phyloP scores from a whole-genome alignment of 345 rosid species.

The Bruguiera sexangula region DNA sequence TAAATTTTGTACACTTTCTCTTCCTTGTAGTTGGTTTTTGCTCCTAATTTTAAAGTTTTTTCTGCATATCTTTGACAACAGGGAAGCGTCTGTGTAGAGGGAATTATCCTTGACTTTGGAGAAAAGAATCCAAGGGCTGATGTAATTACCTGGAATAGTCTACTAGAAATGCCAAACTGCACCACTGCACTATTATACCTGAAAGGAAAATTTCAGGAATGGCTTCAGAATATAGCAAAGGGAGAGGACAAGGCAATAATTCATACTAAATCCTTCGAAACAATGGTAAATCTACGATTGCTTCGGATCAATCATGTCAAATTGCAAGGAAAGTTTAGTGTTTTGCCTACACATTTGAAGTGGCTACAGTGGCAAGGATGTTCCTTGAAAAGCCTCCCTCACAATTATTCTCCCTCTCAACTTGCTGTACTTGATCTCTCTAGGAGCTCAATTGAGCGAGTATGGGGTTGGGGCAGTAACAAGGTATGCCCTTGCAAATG shows the following conservation, averaged over 20 bases:
- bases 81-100: conserved; percentile 46
- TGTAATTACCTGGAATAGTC: conserved; percentile 2
- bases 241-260: conserved; percentile 27
- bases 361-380: conserved; percentile 78
- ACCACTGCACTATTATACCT: conserved; percentile 16
- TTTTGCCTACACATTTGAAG: conserved; percentile 47
- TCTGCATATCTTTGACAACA: conserved; percentile 15
- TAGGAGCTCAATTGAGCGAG: conserved; percentile 38
- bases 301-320: conserved; percentile 57
- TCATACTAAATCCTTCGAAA: conserved; percentile 31
- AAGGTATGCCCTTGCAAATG: conserved; percentile 26
- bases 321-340: conserved; percentile 47
- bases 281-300: conserved; percentile 53
- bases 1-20: neutral
- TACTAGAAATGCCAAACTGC: conserved; percentile 4
- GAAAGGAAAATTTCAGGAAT: conserved; percentile 12
- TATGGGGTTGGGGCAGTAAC: conserved; percentile 28
- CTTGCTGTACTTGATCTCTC: conserved; percentile 76
- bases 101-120: conserved; percentile 40
- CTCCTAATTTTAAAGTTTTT: neutral
- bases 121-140: conserved; percentile 21
- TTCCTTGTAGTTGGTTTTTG: neutral
- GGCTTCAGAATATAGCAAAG: conserved; percentile 11
- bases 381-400: conserved; percentile 43
- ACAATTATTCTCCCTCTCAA: conserved; percentile 29